These are phyloP conservation scores for Neurospora pannonica DNA, from an alignment of 495 filamentous ascomycete genomes.

Conservation along the genomic window DNA sequence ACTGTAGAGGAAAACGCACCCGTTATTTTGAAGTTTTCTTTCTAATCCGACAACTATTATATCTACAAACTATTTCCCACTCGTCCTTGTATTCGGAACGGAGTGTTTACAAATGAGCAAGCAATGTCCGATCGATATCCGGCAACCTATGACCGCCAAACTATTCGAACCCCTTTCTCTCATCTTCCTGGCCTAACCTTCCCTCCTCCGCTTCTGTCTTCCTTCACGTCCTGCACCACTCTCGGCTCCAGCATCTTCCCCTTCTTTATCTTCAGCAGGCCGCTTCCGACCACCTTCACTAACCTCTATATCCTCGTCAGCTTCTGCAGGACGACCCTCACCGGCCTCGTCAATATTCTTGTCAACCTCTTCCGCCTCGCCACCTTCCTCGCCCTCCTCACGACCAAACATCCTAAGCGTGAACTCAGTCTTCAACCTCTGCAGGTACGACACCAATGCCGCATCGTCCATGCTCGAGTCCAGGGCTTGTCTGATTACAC, in stretches of 20 bases:
- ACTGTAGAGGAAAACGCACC: background rate
- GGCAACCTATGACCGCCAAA: background rate
- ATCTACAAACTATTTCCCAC: background rate
- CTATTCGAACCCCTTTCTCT: background rate
- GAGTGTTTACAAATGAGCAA: background rate
- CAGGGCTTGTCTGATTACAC: conserved; percentile 62
- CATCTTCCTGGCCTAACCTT: background rate
- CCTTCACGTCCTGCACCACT: background rate
- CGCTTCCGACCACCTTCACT: background rate
- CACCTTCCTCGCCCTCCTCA: background rate
- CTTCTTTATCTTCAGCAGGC: background rate
- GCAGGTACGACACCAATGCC: conserved; percentile 54
- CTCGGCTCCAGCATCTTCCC: background rate
- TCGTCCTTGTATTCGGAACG: background rate
- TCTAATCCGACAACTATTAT: background rate
- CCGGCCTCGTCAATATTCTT: background rate
- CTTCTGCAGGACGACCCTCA: background rate
- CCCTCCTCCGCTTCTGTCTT: background rate
- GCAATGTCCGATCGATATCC: background rate
- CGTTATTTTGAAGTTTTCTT: background rate
- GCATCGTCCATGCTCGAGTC: conserved; percentile 59
- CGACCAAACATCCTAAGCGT: conserved; percentile 49
- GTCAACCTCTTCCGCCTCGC: background rate
- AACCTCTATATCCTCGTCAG: background rate
- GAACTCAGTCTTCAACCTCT: conserved; percentile 68